phyloP scores from a whole-genome alignment of 192 early-diverging fungal species.

The Dissophora ornata region DNA sequence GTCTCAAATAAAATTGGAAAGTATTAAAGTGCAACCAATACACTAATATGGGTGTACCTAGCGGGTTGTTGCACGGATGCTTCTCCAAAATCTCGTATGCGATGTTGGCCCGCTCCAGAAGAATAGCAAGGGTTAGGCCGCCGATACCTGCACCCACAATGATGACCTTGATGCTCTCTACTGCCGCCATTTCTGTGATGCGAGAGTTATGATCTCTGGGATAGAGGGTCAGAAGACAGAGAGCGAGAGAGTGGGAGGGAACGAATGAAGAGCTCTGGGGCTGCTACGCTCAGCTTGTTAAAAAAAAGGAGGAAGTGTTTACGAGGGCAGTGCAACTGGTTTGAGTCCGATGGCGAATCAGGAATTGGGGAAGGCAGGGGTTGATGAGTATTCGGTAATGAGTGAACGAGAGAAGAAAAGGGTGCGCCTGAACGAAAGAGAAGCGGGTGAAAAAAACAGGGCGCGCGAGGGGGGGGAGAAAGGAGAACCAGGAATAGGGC shows the following conservation, averaged over 20 bases:
- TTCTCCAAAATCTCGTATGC: slow-evolving; percentile 31
- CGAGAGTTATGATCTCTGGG: neutral
- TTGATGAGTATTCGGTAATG: neutral
- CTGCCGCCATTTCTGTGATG: neutral
- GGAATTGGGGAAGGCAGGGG: neutral
- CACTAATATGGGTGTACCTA: slow-evolving; percentile 4
- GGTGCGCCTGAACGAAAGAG: too few relatives aligned
- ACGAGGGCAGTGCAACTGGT: too few relatives aligned
- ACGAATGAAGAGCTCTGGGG: too few relatives aligned
- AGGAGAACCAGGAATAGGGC: too few relatives aligned
- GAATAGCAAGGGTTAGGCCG: slow-evolving; percentile 21
- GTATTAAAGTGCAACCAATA: too few relatives aligned
- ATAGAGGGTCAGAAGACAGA: neutral
- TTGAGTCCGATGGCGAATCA: neutral
- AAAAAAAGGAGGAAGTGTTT: too few relatives aligned
- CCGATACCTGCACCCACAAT: slow-evolving; percentile 35
- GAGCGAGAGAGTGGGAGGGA: too few relatives aligned
- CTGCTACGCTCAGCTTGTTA: too few relatives aligned
- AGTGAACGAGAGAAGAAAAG: neutral
- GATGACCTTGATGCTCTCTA: neutral
- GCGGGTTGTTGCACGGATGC: slow-evolving; percentile 14
- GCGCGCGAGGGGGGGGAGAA: too few relatives aligned
- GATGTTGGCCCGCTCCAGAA: slow-evolving; percentile 33
- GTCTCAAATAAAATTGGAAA: too few relatives aligned
- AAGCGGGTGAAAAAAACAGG: too few relatives aligned